Evolutionary conservation across 2,329 filamentous ascomycete genomes (phyloP).

Genomic region (Talaromyces sp.): DNA sequence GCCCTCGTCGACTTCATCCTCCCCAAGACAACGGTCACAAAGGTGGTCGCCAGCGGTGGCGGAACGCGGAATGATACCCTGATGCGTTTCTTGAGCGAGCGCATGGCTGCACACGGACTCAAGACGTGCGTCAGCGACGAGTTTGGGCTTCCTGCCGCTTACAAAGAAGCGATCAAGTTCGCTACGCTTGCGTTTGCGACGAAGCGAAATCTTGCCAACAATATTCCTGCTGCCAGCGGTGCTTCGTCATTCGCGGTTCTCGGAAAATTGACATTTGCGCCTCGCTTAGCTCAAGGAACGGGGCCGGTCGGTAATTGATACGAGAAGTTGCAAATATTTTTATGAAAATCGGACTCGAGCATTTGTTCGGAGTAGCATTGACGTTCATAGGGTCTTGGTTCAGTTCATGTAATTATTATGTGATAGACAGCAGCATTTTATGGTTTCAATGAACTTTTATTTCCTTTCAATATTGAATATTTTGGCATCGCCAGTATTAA

Average conservation of each 20-base stretch:
- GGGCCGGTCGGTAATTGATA: neutral
- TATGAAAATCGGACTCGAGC: too few species aligned
- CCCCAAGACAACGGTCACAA: constrained; percentile 14
- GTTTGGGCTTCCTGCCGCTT: constrained; percentile 24
- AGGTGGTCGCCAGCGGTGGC: constrained; percentile 23
- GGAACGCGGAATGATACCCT: constrained; percentile 21
- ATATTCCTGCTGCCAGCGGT: constrained; percentile 24
- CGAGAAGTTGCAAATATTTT: too few species aligned
- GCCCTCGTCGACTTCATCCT: constrained; percentile 22
- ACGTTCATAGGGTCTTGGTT: too few species aligned
- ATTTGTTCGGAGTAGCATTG: too few species aligned
- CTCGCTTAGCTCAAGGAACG: constrained; percentile 5
- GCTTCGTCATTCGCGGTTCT: constrained; percentile 23
- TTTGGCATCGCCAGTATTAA: neutral
- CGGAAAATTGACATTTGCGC: constrained; percentile 23
- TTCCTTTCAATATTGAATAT: neutral
- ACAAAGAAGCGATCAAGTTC: constrained; percentile 29
- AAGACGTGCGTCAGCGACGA: constrained; percentile 21
- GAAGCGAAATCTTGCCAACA: constrained; percentile 23
- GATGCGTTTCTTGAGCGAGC: constrained; percentile 16
- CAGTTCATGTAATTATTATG: neutral
- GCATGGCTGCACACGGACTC: constrained; percentile 13
- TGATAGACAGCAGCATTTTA: neutral
- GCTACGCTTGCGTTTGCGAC: constrained; percentile 24
- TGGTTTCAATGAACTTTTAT: neutral